Conservation (phyloP, 192 early-diverging fungal genomes). For the Mortierella alpina region DNA sequence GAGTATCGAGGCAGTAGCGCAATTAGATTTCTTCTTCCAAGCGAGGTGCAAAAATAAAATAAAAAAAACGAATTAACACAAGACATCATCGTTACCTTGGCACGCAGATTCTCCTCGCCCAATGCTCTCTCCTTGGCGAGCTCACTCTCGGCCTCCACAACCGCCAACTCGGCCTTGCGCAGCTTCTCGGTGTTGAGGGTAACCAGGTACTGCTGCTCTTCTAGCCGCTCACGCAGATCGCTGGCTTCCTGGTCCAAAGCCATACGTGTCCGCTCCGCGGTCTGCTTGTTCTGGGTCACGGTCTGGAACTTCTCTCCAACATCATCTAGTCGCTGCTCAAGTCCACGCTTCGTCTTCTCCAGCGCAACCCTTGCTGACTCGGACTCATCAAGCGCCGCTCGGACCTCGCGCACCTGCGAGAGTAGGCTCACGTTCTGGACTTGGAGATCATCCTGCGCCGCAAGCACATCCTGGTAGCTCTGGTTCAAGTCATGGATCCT, state of each 20-base stretch:
- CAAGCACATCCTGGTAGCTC: constrained; percentile 69
- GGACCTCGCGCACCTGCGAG: constrained; percentile 69
- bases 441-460: constrained; percentile 70
- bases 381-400: constrained; percentile 70
- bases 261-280: constrained; percentile 75
- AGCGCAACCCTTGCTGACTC: constrained; percentile 72
- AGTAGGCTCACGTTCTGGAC: constrained; percentile 65
- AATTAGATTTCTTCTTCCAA: background rate
- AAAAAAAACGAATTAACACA: background rate
- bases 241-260: constrained; percentile 80
- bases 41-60: background rate
- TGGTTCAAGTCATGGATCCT: constrained; percentile 78
- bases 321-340: constrained; percentile 84
- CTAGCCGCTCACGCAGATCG: constrained; percentile 75
- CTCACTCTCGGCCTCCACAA: constrained; percentile 73
- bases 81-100: constrained; percentile 30
- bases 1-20: background rate
- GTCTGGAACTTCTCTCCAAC: constrained; percentile 73
- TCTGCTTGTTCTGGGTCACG: constrained; percentile 72
- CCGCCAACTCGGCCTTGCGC: constrained; percentile 72
- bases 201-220: constrained; percentile 79
- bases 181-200: constrained; percentile 74
- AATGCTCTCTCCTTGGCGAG: constrained; percentile 76
- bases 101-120: constrained; percentile 60
- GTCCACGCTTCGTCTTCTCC: constrained; percentile 75